Evolutionary conservation across 768 basidiomycete species (phyloP), one percentile per base, ranked within the genome.

Genomic region (Termitomyces sp.): DNA sequence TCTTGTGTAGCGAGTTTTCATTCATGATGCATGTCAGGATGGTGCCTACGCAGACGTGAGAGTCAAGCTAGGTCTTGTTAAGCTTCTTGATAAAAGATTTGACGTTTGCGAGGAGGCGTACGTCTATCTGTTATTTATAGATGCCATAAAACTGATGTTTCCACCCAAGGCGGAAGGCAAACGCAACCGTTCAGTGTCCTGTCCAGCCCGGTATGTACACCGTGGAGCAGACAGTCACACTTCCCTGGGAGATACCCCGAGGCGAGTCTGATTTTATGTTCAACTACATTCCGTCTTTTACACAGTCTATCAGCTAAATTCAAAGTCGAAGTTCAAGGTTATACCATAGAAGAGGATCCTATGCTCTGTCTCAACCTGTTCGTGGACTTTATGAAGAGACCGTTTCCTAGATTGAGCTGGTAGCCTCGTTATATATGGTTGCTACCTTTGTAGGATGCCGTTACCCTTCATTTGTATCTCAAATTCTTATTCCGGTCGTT

Each of bases 91-190:
- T 48, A 97, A 92, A 76, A 68, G 64, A 18, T 96, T 98, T 64
- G 93, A 98, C 64, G 74, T 98, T 35, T 98, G 96, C 70, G 81
- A 95, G 60, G 95, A 98, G 74, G 94, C 95, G 92, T 97, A 78
- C 67, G 95, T 84, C 20, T 33, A 20, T 55, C 13, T 59, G 7
- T 20, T 16, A n/a, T 35, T 30, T 26, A 51, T 57, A 36, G 43
- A 14, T 41, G 18, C 48, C 56, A 36, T 20, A 38, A 16, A 36
- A 49, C 60, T 61, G 35, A 58, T 54, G 30, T 32, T 41, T 61
- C 16, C 57, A 36, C 50, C 50, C 9, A 65, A 64, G 95, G 35
- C 81, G 81, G 56, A 84, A 86, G 30, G 87, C 87, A 18, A 86
- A 98, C 64, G 82, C 86, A 5, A 79, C 78, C 30, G 75, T 98